phyloP scores from a whole-genome alignment of 192 early-diverging fungal genomes.

The Diversispora epigaea region DNA sequence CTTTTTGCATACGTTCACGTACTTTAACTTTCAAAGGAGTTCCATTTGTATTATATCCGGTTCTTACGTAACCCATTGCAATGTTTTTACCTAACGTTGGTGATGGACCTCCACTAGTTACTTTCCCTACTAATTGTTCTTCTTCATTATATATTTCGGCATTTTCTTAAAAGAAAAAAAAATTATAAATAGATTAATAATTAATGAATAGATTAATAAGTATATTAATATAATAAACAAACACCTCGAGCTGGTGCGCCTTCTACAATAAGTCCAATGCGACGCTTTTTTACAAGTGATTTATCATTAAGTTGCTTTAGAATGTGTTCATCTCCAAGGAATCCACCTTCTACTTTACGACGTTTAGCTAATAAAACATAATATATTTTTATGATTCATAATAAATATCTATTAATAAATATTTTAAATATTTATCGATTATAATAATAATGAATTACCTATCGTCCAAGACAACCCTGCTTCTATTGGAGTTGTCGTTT shows the following conservation, averaged over 20 bases:
- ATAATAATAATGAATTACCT: slow-evolving; percentile 47
- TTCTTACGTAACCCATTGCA: slow-evolving; percentile 94
- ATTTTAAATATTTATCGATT: no score
- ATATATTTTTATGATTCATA: neutral
- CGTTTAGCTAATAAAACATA: slow-evolving; percentile 63
- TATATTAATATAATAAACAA: no score
- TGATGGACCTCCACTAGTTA: slow-evolving; percentile 92
- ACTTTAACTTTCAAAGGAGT: slow-evolving; percentile 92
- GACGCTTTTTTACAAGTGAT: slow-evolving; percentile 57
- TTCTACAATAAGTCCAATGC: slow-evolving; percentile 87
- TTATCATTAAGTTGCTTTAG: slow-evolving; percentile 85
- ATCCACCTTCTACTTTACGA: slow-evolving; percentile 85
- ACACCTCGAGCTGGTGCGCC: slow-evolving; percentile 87
- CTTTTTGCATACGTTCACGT: slow-evolving; percentile 80
- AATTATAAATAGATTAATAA: neutral
- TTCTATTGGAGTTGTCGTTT: slow-evolving; percentile 89
- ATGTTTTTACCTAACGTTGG: slow-evolving; percentile 93
- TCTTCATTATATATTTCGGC: slow-evolving; percentile 66
- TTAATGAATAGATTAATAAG: neutral
- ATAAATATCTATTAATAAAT: neutral
- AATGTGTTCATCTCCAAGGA: slow-evolving; percentile 85
- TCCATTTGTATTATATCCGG: slow-evolving; percentile 86
- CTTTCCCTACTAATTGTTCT: slow-evolving; percentile 65
- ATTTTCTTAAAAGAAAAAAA: slow-evolving; percentile 40
- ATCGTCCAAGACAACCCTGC: slow-evolving; percentile 95